Evolutionary conservation across 169 alveolate species (phyloP), one percentile per base, ranked within the genome.

Genomic region (Plasmodium relictum): DNA sequence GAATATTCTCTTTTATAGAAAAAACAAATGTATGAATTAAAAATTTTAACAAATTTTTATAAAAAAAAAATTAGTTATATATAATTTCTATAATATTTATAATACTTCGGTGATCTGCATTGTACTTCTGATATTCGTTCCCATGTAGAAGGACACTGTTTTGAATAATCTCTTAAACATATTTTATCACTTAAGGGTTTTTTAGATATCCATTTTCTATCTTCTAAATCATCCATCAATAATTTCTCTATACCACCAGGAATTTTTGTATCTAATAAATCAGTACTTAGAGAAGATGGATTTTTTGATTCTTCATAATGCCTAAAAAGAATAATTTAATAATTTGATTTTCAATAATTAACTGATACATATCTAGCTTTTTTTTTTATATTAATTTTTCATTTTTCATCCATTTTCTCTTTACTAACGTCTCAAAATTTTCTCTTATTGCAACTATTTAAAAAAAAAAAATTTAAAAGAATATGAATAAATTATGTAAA

Each of bases 91-190:
- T 69, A 3, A 24, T 39, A 26, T 45, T 63, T 66, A 2, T 18
- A 20, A 48, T 69, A 78, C 89, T 78, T 78, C n/a, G 89, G 89
- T 14, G 89, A 16, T 41, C 52, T 63, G 44, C 89, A 78, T 70
- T 78, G 89, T 7, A 76, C 65, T 63, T 78, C 89, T 50, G 89
- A 63, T 48, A 78, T 54, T 78, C 52, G 68, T 44, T 78, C 89
- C 89, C 89, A 78, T 16, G 45, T 41, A 37, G 89, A 63, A 48
- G 89, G 89, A 63, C 89, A 78, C 39, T 50, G 68, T 78, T 63
- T 78, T 37, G 89, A 65, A 26, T 78, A 78, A 42, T 78, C 89
- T 42, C 89, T 68, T 31, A 78, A 63, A 24, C 89, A 78, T 78
- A 78, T 78, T 78, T 65, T 78, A 78, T 78, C 89, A 44, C 45